phyloP scores from a whole-genome alignment of 768 basidiomycete species.

The Auriculariales sp. region DNA sequence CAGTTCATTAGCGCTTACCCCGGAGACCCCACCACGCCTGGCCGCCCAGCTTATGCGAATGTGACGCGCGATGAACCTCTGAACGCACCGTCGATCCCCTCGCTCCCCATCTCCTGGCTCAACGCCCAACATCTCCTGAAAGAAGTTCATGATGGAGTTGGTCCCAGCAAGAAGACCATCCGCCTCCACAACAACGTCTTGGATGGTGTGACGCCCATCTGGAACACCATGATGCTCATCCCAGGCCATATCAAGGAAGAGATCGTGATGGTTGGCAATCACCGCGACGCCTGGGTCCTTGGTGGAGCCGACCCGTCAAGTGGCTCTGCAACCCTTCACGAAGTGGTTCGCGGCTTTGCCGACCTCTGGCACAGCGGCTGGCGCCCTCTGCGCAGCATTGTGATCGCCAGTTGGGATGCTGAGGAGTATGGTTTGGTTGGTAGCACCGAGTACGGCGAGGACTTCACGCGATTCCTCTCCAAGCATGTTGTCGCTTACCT shows the following conservation, averaged over 20 bases:
- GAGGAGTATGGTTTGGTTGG: slow-evolving; percentile 69
- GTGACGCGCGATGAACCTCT: slow-evolving; percentile 37
- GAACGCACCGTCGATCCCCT: slow-evolving; percentile 65
- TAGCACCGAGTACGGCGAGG: slow-evolving; percentile 89
- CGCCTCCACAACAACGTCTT: slow-evolving; percentile 57
- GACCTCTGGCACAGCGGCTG: slow-evolving; percentile 54
- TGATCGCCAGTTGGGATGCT: slow-evolving; percentile 64
- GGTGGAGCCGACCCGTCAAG: slow-evolving; percentile 71
- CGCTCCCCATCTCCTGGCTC: slow-evolving; percentile 79
- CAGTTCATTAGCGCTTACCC: slow-evolving; percentile 50
- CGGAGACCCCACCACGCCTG: slow-evolving; percentile 78
- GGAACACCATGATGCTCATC: slow-evolving; percentile 77
- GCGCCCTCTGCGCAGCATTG: slow-evolving; percentile 67
- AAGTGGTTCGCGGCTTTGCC: slow-evolving; percentile 66
- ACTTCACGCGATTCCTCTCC: slow-evolving; percentile 70
- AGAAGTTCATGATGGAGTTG: slow-evolving; percentile 25
- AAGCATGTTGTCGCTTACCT: slow-evolving; percentile 75
- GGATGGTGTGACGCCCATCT: slow-evolving; percentile 71
- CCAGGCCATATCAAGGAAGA: slow-evolving; percentile 77
- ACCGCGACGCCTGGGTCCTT: slow-evolving; percentile 72
- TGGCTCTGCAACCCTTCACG: slow-evolving; percentile 65
- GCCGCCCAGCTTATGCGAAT: slow-evolving; percentile 74
- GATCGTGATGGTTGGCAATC: slow-evolving; percentile 75
- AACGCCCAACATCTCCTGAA: slow-evolving; percentile 61
- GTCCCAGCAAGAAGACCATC: slow-evolving; percentile 25